Base-by-base conservation (phyloP, 2,329 filamentous ascomycete genomes). In the Plenodomus lindquistii region DNA sequence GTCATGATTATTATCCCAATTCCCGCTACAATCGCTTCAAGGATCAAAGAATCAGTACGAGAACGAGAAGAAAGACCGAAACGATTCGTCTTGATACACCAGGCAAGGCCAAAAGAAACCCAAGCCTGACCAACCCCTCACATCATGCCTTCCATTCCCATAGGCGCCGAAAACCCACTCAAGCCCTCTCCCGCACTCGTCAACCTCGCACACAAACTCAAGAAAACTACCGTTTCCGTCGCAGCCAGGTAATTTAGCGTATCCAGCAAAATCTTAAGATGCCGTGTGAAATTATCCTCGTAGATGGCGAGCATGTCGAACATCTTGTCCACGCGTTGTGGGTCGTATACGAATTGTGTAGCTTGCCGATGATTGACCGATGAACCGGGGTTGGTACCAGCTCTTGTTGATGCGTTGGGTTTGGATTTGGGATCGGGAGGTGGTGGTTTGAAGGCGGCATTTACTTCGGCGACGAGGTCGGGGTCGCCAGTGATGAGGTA, bases 241-340 rank as follows among this genome's bases (percentile, higher is more conserved):
- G 94, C 94, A 2, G 94, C 94, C 63, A 97, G 95, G 73, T 97
- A 96, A 63, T 99, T 97, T 54, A 99, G 80, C 52, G 91, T 93
- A 69, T 97, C 94, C 31, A 97, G 84, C 63, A 99, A 74, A 59
- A 97, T 96, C 76, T 96, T 92, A 62, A 99, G 75, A 73, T 97
- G 93, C 39, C 91, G 80, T 48, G 88, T 89, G 70, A 99, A 99
- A 67, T 96, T 95, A 57, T 87, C 85, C 72, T 99, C 94, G 77
- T 95, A 97, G 74, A 93, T 91, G 66, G 85, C 84, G 51, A 99
- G 83, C 50, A 92, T 91, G 57, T 96, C 92, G 53, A 90, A 88
- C 45, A 97, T 80, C 65, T 93, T 91, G 50, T 81, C 82, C 27
- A 96, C 80, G 29, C 84, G 80, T 1, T 76, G 73, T 7, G 83